phyloP scores from a whole-genome alignment of 305 asterid genomes.

The Stenogyne calaminthoides region DNA sequence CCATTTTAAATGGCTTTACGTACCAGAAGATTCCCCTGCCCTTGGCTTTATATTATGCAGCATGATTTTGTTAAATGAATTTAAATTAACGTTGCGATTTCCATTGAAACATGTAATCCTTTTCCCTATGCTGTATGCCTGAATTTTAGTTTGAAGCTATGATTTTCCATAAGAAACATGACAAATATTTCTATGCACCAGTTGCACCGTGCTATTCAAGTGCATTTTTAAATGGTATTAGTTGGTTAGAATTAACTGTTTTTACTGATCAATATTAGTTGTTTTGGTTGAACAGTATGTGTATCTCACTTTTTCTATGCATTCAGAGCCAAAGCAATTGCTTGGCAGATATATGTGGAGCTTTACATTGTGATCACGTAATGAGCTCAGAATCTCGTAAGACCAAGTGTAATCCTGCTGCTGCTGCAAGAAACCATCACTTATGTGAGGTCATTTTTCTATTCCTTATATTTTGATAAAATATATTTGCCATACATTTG shows the following conservation, averaged over 20 bases:
- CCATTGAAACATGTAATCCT: neutral
- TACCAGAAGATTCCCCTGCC: neutral
- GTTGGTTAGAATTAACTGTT: too few relatives aligned
- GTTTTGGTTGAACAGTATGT: neutral
- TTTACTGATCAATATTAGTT: too few relatives aligned
- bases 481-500: neutral
- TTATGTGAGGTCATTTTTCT: conserved; percentile 72
- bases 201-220: too few relatives aligned
- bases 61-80: neutral
- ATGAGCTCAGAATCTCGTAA: conserved; percentile 55
- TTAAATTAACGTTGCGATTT: neutral
- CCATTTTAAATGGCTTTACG: conserved; percentile 9
- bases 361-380: conserved; percentile 84
- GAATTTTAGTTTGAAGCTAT: neutral
- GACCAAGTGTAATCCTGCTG: conserved; percentile 90
- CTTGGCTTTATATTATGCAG: conserved; percentile 8
- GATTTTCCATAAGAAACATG: neutral
- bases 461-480: conserved; percentile 10
- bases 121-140: neutral
- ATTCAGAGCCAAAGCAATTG: conserved; percentile 79
- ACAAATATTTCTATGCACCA: too few relatives aligned
- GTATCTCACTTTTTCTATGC: conserved; percentile 23
- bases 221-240: too few relatives aligned
- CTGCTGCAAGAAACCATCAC: conserved; percentile 77
- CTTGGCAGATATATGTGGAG: conserved; percentile 93